Evolutionary conservation across 352 stramenopile species (phyloP).

Genomic region (Globisporangium cylindrosporum): DNA sequence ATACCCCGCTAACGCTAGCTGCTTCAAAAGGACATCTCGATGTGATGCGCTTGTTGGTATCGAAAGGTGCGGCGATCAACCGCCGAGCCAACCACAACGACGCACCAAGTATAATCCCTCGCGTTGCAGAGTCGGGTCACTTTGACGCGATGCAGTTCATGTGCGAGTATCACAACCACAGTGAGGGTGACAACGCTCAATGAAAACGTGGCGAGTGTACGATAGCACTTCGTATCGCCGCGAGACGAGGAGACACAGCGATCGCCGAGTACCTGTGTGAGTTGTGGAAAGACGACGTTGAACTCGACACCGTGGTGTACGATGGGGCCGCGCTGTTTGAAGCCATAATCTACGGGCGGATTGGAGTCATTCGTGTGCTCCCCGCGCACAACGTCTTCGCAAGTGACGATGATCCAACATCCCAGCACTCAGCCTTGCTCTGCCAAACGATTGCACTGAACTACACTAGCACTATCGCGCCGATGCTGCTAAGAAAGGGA

Average conservation of each 20-base stretch:
- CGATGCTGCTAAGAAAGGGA: not conserved
- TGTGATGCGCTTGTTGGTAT: not conserved
- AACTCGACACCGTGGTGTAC: not conserved
- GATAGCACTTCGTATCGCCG: not conserved
- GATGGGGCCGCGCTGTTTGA: not conserved
- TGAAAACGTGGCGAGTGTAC: not conserved
- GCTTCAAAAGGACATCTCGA: not conserved
- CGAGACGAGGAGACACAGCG: not conserved
- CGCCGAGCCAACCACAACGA: not conserved
- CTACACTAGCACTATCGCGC: not conserved
- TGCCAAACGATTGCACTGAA: constrained; percentile 2
- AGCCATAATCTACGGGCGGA: not conserved
- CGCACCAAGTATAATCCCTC: not conserved
- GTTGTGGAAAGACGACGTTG: not conserved
- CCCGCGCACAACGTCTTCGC: not conserved
- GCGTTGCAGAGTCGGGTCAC: not conserved
- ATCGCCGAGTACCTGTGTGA: constrained; percentile 7
- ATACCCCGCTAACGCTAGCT: not conserved
- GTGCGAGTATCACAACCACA: not conserved
- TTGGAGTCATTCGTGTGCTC: not conserved
- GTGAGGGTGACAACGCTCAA: not conserved
- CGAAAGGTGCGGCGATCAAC: not conserved
- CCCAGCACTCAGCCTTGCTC: not conserved
- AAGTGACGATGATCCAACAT: not conserved
- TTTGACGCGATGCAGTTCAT: not conserved